Evolutionary conservation across 139 green algal genomes (phyloP), one percentile per base, ranked within the genome.

Genomic region (Coelastrella sp.): DNA sequence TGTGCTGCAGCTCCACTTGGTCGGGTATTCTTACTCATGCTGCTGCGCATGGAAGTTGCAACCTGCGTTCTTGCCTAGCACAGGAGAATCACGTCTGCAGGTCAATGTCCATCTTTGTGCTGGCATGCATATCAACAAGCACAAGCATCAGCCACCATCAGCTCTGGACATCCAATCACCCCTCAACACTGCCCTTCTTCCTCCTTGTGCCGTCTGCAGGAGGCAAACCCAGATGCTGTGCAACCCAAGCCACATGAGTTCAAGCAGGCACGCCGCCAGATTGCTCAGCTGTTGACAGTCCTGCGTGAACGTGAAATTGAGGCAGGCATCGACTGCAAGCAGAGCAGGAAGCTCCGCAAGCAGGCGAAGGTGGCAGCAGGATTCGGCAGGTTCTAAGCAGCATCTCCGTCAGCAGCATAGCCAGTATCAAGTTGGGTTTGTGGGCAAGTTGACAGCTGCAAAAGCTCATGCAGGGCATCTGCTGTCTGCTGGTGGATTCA

Each of bases 231-330:
- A 8, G 90, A 95, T 70, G 91, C 88, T 6, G 89, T 93, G n/a
- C 73, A 91, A 12, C 91, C 91, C 60, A 94, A 94, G 89, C 85
- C 76, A 25, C 70, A 94, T 76, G n/a, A 93, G 63, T 94, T 93
- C 87, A 94, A 93, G 91, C 83, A 94, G 78, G n/a, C 92, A 12
- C 90, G 90, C 15, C 84, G 84, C 7, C 92, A 95, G 63, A 81
- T 95, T 78, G 92, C 94, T 0, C 92, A 95, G 90, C 89, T 94
- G 70, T 83, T 93, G 68, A 96, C 94, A 8, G 27, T 96, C 14
- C 35, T 93, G 73, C 90, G 94, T 25, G 82, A 94, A 87, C 85
- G 92, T 8, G 91, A 96, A 88, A 89, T 93, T 7, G 89, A 85
- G 25, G 94, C 93, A 4, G 92, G 92, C 89, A 90, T 96, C 49